A percentile compares a stretch with the other conserved stretches of the same genome.
Conservation (phyloP, 768 basidiomycete species). For the Tulasnella sp. region DNA sequence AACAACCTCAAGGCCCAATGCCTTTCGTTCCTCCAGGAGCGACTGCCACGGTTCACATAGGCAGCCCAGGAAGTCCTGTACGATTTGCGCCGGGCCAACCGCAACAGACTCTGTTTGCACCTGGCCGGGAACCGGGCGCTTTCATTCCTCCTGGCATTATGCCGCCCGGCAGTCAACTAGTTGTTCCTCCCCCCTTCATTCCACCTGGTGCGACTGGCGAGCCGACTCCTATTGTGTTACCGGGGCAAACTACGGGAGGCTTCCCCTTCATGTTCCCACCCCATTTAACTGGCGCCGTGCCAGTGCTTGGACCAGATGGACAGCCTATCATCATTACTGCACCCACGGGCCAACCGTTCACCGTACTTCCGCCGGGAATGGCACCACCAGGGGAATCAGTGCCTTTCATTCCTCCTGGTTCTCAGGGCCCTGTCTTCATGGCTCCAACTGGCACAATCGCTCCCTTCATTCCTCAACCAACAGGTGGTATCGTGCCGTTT, state of each 20-base stretch:
- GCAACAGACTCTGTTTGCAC: no score
- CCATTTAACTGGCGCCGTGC: neutral
- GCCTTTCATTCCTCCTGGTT: neutral
- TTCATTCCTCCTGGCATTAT: slow-evolving; percentile 9
- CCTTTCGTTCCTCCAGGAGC: neutral
- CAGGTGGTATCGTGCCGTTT: neutral
- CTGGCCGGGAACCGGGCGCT: neutral
- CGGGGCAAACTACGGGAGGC: neutral
- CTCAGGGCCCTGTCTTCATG: neutral
- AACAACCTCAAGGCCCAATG: neutral
- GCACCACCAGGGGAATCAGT: neutral
- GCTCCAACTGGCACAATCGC: neutral
- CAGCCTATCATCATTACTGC: slow-evolving; percentile 2
- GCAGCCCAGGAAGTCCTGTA: neutral
- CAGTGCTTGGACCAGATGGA: neutral
- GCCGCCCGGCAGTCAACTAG: slow-evolving; percentile 24
- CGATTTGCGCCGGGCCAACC: neutral
- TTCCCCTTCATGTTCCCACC: neutral
- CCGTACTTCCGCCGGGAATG: neutral
- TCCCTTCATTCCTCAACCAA: neutral
- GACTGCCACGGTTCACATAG: neutral
- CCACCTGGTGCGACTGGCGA: neutral
- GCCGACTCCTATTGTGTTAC: neutral
- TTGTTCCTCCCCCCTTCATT: slow-evolving; percentile 25
- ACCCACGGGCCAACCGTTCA: neutral